Base-by-base conservation (phyloP, 2,329 filamentous ascomycete species). In the Talaromyces sp. region DNA sequence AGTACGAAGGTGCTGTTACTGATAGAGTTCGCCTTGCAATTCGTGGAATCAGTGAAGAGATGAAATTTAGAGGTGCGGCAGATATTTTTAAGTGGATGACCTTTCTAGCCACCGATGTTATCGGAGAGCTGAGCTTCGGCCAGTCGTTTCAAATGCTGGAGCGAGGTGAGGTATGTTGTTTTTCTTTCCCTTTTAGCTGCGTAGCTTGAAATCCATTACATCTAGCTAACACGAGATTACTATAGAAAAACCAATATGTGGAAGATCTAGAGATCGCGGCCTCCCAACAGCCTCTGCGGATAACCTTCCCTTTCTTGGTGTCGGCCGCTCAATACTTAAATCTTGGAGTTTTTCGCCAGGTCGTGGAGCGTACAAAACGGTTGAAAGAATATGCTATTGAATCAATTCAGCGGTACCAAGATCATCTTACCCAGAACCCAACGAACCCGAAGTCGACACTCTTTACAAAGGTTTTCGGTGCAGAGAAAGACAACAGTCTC, bases 61-160 rank as follows among this genome's bases (percentile, higher is more conserved):
- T 77, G 62, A 59, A 73, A 63, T 66, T 56, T 17, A 65, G 64
- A 0, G 74, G 77, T 0, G 69, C 62, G 0, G 73, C 70, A 0
- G 81, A 86, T 61, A 68, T 85, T 0, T 74, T 77, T 60, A 83
- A 83, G 59, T 85, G 82, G 82, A 81, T 75, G 71, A 67, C 78
- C 6, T 83, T 82, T 57, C 78, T 84, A 74, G 70, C 81, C 0
- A 83, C 81, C 0, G 83, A 86, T 65, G 69, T 83, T 0, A 81
- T 85, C 55, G 81, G 77, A 0, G 76, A 84, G 56, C 67, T 86
- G 6, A 78, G 72, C 1, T 85, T 86, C 67, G 83, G 83, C 0
- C 77, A 84, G n/a, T 81, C 81, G 0, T 85, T 85, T 60, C 68
- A 70, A 0, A 80, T 80, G 72, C 67, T 86, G 3, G 81, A 85